These are phyloP conservation scores for Pseudozyma tsukubaensis DNA, from an alignment of 1,284 basidiomycete genomes.

Conservation along the genomic window DNA sequence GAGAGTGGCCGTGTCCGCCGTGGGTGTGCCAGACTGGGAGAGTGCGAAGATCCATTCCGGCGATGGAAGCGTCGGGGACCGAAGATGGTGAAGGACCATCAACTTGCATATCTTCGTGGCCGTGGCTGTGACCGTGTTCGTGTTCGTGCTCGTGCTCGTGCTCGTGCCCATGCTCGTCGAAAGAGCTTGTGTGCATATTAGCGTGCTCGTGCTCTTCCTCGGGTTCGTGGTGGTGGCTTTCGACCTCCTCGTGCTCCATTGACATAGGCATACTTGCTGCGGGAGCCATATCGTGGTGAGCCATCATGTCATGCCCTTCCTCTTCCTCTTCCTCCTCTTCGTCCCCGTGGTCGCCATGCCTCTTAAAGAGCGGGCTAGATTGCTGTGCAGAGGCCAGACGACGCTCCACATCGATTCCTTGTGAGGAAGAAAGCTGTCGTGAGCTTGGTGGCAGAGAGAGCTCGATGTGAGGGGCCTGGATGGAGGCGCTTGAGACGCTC, in stretches of 20 bases:
- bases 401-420: background rate
- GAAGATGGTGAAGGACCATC: conserved; percentile 22
- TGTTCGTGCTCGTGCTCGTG: background rate
- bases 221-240: conserved; percentile 7
- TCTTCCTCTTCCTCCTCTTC: conserved; percentile 22
- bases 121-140: conserved; percentile 15
- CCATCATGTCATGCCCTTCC: conserved; percentile 1
- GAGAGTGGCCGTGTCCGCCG: conserved; percentile 43
- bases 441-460: conserved; percentile 9
- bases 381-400: background rate
- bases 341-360: conserved; percentile 41
- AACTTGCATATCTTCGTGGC: conserved; percentile 8
- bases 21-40: conserved; percentile 34
- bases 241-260: background rate
- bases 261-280: background rate
- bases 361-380: background rate
- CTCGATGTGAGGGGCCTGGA: conserved; percentile 6
- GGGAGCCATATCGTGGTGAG: conserved; percentile 5
- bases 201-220: conserved; percentile 3
- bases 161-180: background rate
- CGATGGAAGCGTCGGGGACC: conserved; percentile 14
- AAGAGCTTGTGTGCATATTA: background rate
- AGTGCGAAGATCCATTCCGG: conserved; percentile 17
- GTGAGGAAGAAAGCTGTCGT: background rate
- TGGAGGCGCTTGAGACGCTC: conserved; percentile 4